These are phyloP conservation scores for Colletotrichum lentis DNA, from an alignment of 2,329 filamentous ascomycete genomes.

Conservation along the genomic window DNA sequence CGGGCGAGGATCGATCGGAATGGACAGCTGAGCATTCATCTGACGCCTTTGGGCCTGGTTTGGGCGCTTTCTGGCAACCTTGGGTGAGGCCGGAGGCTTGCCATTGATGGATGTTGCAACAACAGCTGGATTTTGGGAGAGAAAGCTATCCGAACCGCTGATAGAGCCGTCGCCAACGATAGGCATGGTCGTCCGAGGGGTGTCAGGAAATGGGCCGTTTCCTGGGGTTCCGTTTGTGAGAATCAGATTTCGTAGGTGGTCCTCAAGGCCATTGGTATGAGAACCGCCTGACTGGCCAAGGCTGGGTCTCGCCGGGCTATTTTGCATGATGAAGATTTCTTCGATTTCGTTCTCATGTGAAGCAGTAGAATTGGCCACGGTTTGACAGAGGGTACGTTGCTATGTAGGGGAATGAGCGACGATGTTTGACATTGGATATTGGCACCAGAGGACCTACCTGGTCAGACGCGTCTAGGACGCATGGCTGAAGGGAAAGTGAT, in stretches of 20 bases:
- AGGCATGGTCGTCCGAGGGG: constrained; percentile 28
- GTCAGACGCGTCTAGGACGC: constrained; percentile 12
- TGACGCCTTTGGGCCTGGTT: constrained; percentile 72
- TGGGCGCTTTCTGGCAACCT: constrained; percentile 57
- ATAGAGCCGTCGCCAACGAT: constrained; percentile 2
- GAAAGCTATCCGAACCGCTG: neutral
- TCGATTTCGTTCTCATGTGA: constrained; percentile 16
- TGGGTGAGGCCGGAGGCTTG: constrained; percentile 48
- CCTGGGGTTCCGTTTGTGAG: constrained; percentile 57
- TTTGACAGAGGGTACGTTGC: constrained; percentile 20
- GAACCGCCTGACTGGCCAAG: constrained; percentile 45
- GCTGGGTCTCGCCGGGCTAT: constrained; percentile 12
- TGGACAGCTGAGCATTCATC: constrained; percentile 66
- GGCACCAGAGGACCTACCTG: constrained; percentile 15
- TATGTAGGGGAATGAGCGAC: constrained; percentile 26
- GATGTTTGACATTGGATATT: constrained; percentile 9
- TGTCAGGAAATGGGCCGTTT: constrained; percentile 31
- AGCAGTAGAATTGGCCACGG: constrained; percentile 13
- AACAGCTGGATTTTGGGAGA: neutral
- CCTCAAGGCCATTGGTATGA: constrained; percentile 59
- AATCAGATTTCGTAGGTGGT: constrained; percentile 67
- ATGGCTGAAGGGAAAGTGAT: constrained; percentile 4
- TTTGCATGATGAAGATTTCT: constrained; percentile 17
- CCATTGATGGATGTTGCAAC: constrained; percentile 44
- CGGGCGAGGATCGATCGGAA: constrained; percentile 61